These are phyloP conservation scores for Colletotrichum nymphaeae DNA, from an alignment of 2,329 filamentous ascomycete genomes.

Conservation along the genomic window DNA sequence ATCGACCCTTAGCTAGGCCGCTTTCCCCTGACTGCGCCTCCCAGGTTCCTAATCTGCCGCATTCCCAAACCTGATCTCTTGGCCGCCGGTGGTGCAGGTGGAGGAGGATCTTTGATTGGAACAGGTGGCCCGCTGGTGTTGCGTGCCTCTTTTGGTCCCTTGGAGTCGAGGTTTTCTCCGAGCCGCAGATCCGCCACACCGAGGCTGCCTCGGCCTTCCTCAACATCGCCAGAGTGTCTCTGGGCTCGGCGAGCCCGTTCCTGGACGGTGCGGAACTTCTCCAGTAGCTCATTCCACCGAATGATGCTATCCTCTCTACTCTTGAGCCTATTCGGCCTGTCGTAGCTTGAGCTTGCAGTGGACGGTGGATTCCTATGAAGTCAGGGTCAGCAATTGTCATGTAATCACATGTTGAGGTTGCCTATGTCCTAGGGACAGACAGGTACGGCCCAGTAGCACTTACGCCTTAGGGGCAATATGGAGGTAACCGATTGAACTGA, in stretches of 20 bases:
- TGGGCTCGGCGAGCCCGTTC: conserved; percentile 83
- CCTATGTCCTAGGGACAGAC: conserved; percentile 37
- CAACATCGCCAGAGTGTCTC: conserved; percentile 64
- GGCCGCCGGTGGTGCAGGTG: conserved; percentile 52
- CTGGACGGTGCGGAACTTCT: conserved; percentile 93
- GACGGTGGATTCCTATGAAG: conserved; percentile 49
- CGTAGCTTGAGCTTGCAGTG: conserved; percentile 68
- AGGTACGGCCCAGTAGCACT: conserved; percentile 50
- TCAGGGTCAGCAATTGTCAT: conserved; percentile 39
- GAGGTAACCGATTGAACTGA: conserved; percentile 95
- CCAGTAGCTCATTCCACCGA: conserved; percentile 90
- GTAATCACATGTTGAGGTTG: conserved; percentile 44
- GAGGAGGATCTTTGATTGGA: conserved; percentile 61
- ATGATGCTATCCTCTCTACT: conserved; percentile 86
- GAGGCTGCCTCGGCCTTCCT: conserved; percentile 56
- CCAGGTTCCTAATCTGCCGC: conserved; percentile 76
- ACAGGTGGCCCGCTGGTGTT: conserved; percentile 49
- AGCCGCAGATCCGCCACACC: conserved; percentile 55
- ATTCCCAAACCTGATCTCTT: conserved; percentile 72
- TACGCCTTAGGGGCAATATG: conserved; percentile 85
- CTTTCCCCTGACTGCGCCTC: conserved; percentile 76
- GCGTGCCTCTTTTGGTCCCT: conserved; percentile 55
- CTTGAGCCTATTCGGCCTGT: conserved; percentile 82
- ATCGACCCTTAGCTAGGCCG: conserved; percentile 48
- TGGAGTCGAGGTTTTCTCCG: conserved; percentile 53